Conservation (phyloP, 1,139 yeast genomes). For the Suhomyces taliae region DNA sequence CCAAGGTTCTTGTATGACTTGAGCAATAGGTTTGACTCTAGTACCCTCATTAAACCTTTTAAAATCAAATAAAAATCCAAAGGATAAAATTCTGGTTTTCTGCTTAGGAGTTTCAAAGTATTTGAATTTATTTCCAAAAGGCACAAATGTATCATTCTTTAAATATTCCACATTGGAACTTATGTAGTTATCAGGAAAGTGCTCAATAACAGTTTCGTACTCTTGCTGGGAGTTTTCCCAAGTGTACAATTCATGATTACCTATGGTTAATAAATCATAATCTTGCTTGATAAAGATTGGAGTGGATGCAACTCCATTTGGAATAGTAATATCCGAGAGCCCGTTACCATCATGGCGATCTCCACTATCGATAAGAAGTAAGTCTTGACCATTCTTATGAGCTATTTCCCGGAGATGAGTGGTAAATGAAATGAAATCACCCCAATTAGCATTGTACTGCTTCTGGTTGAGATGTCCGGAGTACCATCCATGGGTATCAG, state of each 20-base stretch:
- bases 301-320: slow-evolving; percentile 66
- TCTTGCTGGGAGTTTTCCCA: slow-evolving; percentile 69
- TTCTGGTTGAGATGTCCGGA: slow-evolving; percentile 81
- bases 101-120: slow-evolving; percentile 64
- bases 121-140: slow-evolving; percentile 68
- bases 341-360: slow-evolving; percentile 97
- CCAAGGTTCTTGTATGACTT: slow-evolving; percentile 61
- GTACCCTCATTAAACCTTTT: slow-evolving; percentile 58
- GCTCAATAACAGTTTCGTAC: slow-evolving; percentile 54
- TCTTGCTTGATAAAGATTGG: slow-evolving; percentile 64
- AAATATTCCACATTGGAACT: slow-evolving; percentile 78
- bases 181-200: slow-evolving; percentile 66
- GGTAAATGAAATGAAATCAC: slow-evolving; percentile 78
- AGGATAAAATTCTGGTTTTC: slow-evolving; percentile 55
- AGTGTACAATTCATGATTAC: slow-evolving; percentile 90
- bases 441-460: slow-evolving; percentile 86
- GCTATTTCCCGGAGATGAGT: slow-evolving; percentile 49
- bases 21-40: slow-evolving; percentile 61
- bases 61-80: slow-evolving; percentile 84
- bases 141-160: slow-evolving; percentile 50
- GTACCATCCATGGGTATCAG: slow-evolving; percentile 96
- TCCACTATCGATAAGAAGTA: slow-evolving; percentile 82
- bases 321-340: slow-evolving; percentile 69
- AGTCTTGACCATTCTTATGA: slow-evolving; percentile 51
- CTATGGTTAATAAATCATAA: slow-evolving; percentile 80